Conservation (phyloP, 331 rosid genomes). For the Telfairia occidentalis region DNA sequence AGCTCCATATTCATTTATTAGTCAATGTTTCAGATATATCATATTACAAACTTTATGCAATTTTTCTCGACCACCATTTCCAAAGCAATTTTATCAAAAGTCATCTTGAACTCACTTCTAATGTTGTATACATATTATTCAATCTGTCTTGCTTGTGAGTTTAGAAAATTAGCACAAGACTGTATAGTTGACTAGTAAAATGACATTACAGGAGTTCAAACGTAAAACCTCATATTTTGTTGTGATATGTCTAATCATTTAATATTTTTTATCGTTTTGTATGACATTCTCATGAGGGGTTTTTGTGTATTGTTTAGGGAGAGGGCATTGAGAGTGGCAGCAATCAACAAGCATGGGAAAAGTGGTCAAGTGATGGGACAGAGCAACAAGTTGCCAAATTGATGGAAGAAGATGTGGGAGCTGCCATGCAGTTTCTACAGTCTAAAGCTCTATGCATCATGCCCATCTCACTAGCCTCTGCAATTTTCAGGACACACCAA, state of each 20-base stretch:
- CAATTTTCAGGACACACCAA: conserved; percentile 64
- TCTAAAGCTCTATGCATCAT: conserved; percentile 95
- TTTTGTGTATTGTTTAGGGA: conserved; percentile 26
- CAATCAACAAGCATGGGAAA: conserved; percentile 66
- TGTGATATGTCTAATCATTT: background rate
- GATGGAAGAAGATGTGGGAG: conserved; percentile 98
- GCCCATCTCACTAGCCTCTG: conserved; percentile 93
- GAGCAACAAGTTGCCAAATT: conserved; percentile 91
- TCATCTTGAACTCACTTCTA: background rate
- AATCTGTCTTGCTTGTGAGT: background rate
- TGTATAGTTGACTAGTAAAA: too few relatives aligned
- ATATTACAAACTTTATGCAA: background rate
- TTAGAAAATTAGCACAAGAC: background rate
- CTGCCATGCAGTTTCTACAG: conserved; percentile 96
- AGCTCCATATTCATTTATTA: background rate
- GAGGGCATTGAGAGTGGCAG: conserved; percentile 49
- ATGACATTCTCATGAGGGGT: background rate
- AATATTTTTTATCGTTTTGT: background rate
- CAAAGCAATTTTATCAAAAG: background rate
- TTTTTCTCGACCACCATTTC: background rate
- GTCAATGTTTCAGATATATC: background rate
- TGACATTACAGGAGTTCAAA: background rate
- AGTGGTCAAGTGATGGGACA: conserved; percentile 92
- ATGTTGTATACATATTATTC: background rate
- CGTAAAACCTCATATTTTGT: background rate